Base-by-base conservation (phyloP, 2,329 filamentous ascomycete species). In the Alternaria sp. region DNA sequence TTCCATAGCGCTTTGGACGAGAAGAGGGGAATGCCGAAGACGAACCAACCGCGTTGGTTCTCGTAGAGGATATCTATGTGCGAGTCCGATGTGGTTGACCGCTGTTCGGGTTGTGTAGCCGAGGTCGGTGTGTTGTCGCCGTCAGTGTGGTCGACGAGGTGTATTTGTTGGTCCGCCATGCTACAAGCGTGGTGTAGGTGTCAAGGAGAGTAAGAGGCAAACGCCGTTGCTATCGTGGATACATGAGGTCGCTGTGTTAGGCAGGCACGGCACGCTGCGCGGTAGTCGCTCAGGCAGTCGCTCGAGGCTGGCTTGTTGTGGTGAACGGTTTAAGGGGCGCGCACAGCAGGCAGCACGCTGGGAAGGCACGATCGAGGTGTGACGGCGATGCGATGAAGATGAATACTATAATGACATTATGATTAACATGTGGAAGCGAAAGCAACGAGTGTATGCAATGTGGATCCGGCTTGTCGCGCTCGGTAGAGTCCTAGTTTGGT, bases 21-120 rank as follows among this genome's bases (percentile, higher is more conserved):
- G 83, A 97, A 99, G n/a, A 96, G 86, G 0, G 94, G 90, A 12
- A 93, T 87, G 26, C 96, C 95, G 73, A 95, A 98, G 65, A 97
- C 84, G 75, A 97, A 97, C 43, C 89, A 90, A 11, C 96, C 96
- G 61, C 96, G 88, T 81, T 99, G 92, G 75, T 99, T 99, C 79
- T 99, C 96, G 80, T 97, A 98, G 0, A 99, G 84, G 6, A 98
- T 87, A 67, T 99, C 96, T 64, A 98, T 76, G 66, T 79, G 73
- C 13, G 72, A 74, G 57, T 73, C 70, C 36, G 71, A 65, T 11
- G 67, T 71, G 13, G 59, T 61, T 43, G 67, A 65, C 13, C 67
- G 66, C 30, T 59, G 63, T 59, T 71, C 67, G 17, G 60, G 32
- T 26, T 59, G 60, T 19, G 72, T 43, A 51, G 65, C 66, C 17